Evolutionary conservation across 129 eudicot genomes (phyloP).

Genomic region (Chrysanthemum makinoi): DNA sequence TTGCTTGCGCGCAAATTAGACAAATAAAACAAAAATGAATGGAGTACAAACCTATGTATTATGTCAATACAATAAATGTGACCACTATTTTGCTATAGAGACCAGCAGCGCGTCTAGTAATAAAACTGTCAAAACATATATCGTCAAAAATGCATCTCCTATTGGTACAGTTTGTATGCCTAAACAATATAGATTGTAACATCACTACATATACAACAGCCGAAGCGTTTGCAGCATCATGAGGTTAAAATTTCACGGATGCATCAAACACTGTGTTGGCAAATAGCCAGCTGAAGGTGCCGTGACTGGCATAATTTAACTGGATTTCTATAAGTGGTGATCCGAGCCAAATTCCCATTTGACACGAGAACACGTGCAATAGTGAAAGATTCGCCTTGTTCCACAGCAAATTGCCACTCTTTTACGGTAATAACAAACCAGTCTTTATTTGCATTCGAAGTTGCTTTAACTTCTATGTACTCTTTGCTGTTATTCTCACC

Average conservation of each 20-base stretch:
- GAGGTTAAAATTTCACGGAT: constrained; percentile 1
- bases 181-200: neutral
- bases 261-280: neutral
- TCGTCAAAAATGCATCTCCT: too few species aligned
- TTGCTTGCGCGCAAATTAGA: too few species aligned
- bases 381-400: constrained; percentile 71
- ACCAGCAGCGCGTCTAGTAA: too few species aligned
- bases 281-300: constrained; percentile 28
- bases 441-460: constrained; percentile 43
- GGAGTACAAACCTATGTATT: too few species aligned
- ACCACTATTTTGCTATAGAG: too few species aligned
- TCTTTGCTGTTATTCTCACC: constrained; percentile 38
- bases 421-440: constrained; percentile 55
- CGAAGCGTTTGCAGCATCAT: constrained; percentile 9
- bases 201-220: constrained; percentile 2
- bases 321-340: constrained; percentile 55
- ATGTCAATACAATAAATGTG: too few species aligned
- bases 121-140: too few species aligned
- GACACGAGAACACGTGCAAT: constrained; percentile 58
- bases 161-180: too few species aligned
- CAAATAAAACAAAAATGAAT: too few species aligned
- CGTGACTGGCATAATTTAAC: constrained; percentile 51
- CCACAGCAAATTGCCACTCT: constrained; percentile 74
- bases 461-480: constrained; percentile 74
- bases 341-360: constrained; percentile 35